Percentiles rank a stretch among this genome's conserved stretches.
Conservation (phyloP, 768 basidiomycete genomes). For the Leccinum arenicola region DNA sequence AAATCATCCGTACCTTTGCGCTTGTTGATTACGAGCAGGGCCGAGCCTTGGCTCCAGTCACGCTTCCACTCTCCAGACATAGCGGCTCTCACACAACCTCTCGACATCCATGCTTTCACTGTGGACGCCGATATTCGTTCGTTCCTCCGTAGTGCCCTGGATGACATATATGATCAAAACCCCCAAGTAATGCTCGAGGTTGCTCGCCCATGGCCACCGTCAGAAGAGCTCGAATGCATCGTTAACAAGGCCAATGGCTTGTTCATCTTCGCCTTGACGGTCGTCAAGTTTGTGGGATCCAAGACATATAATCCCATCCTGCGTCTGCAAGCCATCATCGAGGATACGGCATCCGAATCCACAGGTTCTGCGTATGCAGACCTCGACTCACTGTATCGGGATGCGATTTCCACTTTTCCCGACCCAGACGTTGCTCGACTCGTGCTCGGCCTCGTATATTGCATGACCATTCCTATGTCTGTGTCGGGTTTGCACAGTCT, state of each 20-base stretch:
- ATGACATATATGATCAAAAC: slow-evolving; percentile 10
- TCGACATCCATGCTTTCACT: slow-evolving; percentile 21
- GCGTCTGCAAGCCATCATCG: slow-evolving; percentile 14
- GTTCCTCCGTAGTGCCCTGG: slow-evolving; percentile 20
- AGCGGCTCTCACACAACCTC: slow-evolving; percentile 9
- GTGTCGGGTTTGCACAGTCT: slow-evolving; percentile 10
- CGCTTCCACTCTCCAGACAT: slow-evolving; percentile 15
- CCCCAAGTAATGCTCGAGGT: slow-evolving; percentile 7
- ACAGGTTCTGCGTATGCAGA: slow-evolving; percentile 14
- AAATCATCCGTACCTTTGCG: too few relatives aligned
- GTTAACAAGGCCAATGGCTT: slow-evolving; percentile 21
- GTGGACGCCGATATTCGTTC: slow-evolving; percentile 22
- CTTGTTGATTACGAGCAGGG: too few relatives aligned
- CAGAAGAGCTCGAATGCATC: slow-evolving; percentile 17
- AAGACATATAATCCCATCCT: slow-evolving; percentile 15
- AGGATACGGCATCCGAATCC: slow-evolving; percentile 3
- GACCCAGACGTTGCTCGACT: slow-evolving; percentile 18
- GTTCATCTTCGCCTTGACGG: slow-evolving; percentile 29
- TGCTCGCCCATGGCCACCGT: slow-evolving; percentile 22
- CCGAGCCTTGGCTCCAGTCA: too few relatives aligned
- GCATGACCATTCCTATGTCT: slow-evolving; percentile 14
- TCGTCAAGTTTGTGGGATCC: slow-evolving; percentile 25
- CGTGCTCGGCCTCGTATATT: slow-evolving; percentile 18
- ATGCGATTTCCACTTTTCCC: slow-evolving; percentile 15
- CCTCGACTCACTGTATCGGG: slow-evolving; percentile 14